Evolutionary conservation across 139 green algal genomes (phyloP).

Genomic region (Ettlia oleoabundans): DNA sequence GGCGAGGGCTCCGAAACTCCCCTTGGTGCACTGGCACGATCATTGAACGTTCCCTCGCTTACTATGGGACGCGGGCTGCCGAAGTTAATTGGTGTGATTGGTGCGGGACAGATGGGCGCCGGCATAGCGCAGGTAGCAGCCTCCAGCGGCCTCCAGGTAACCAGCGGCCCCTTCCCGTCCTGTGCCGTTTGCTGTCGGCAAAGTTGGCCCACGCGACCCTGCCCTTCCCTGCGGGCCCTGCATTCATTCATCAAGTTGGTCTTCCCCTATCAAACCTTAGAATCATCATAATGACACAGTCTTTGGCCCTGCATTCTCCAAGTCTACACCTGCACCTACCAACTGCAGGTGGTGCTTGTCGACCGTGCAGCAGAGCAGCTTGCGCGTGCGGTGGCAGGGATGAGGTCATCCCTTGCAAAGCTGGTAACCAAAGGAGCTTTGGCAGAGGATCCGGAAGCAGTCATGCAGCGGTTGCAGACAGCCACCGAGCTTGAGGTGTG

Average conservation of each 20-base stretch:
- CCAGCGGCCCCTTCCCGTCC: no score
- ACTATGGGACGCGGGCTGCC: slow-evolving; percentile 9
- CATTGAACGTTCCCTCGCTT: background rate
- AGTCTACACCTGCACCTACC: no score
- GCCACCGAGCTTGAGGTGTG: slow-evolving; percentile 27
- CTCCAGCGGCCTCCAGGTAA: slow-evolving; percentile 46
- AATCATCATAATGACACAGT: no score
- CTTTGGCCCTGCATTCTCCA: no score
- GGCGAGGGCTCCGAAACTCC: background rate
- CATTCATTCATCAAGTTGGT: no score
- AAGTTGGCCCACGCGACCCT: no score
- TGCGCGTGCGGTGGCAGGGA: slow-evolving; percentile 11
- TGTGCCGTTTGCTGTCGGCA: no score
- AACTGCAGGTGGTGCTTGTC: slow-evolving; percentile 8
- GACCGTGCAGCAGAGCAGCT: slow-evolving; percentile 44
- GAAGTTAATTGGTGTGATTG: slow-evolving; percentile 66
- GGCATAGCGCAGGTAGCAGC: slow-evolving; percentile 78
- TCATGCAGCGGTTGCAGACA: slow-evolving; percentile 15
- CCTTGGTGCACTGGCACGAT: no score
- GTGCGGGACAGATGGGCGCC: slow-evolving; percentile 79
- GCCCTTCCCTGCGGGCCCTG: no score
- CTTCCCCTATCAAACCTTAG: no score
- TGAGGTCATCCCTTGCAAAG: slow-evolving; percentile 3
- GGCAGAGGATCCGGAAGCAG: background rate
- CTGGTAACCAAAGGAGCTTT: slow-evolving; percentile 30